Percentiles rank a stretch among this genome's conserved stretches.
Conservation (phyloP, 768 basidiomycete genomes). For the Pluteus cervinus region DNA sequence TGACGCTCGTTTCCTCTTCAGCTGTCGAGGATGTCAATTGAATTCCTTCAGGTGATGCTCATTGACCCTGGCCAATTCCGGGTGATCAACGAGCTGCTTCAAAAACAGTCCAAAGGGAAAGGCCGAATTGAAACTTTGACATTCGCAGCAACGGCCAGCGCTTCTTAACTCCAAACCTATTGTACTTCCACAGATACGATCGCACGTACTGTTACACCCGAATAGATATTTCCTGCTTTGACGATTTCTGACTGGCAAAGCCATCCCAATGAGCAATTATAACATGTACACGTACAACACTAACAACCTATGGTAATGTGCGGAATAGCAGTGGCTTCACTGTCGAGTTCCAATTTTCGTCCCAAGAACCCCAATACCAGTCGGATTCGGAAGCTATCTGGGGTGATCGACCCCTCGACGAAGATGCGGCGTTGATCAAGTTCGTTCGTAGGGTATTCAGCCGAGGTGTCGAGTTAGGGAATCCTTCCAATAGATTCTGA, state of each 20-base stretch:
- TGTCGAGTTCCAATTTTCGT: slow-evolving; percentile 75
- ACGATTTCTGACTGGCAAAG: slow-evolving; percentile 26
- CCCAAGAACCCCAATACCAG: slow-evolving; percentile 74
- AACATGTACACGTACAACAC: too few relatives aligned
- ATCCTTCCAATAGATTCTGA: slow-evolving; percentile 53
- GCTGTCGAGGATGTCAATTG: slow-evolving; percentile 1
- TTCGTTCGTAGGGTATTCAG: slow-evolving; percentile 50
- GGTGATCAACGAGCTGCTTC: slow-evolving; percentile 81
- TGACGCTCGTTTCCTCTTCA: slow-evolving; percentile 7
- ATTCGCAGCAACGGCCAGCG: slow-evolving; percentile 54
- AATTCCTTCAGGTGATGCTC: slow-evolving; percentile 60
- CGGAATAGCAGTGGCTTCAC: slow-evolving; percentile 52
- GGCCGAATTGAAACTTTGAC: slow-evolving; percentile 82
- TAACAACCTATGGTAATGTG: not conserved
- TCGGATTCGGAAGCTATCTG: too few relatives aligned
- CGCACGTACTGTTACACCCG: not conserved
- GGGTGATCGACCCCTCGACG: slow-evolving; percentile 22
- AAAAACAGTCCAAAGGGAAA: slow-evolving; percentile 86
- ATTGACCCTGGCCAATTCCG: slow-evolving; percentile 94
- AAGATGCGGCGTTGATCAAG: too few relatives aligned
- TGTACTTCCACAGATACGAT: not conserved
- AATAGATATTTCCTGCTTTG: not conserved
- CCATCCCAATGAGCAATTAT: too few relatives aligned
- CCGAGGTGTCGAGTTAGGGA: slow-evolving; percentile 49
- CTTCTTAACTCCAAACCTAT: slow-evolving; percentile 3